These are phyloP conservation scores for Triadica sebifera DNA, from an alignment of 345 rosid species.

Conservation along the genomic window DNA sequence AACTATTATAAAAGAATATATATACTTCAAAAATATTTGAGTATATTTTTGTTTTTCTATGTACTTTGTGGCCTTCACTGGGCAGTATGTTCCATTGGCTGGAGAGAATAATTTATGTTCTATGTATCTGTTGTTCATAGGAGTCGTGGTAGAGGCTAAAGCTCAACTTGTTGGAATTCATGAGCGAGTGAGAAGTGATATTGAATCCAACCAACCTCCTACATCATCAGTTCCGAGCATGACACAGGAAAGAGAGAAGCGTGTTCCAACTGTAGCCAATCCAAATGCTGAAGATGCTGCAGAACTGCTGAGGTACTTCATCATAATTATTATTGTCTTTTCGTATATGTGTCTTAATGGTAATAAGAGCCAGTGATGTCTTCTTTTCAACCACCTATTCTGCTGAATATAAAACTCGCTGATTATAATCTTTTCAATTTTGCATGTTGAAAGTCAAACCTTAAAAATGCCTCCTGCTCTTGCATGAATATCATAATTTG, in stretches of 20 bases:
- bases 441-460: neutral
- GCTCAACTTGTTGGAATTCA: slow-evolving; percentile 83
- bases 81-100: neutral
- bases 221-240: slow-evolving; percentile 32
- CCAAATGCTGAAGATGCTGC: slow-evolving; percentile 94
- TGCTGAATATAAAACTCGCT: neutral
- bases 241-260: slow-evolving; percentile 47
- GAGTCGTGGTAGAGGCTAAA: slow-evolving; percentile 76
- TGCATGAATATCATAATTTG: neutral
- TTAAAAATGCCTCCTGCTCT: neutral
- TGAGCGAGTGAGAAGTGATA: slow-evolving; percentile 83
- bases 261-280: slow-evolving; percentile 66
- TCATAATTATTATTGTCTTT: neutral
- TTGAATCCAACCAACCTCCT: slow-evolving; percentile 55
- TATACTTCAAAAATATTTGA: too few relatives aligned
- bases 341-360: neutral
- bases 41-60: neutral
- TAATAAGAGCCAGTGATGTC: neutral
- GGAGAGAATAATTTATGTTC: neutral
- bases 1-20: too few relatives aligned
- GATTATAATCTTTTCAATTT: neutral
- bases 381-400: neutral
- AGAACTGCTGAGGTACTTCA: slow-evolving; percentile 62
- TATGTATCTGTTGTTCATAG: slow-evolving; percentile 32
- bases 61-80: neutral